A percentile compares a stretch with the other conserved stretches of the same genome.
Evolutionary conservation across 2,329 filamentous ascomycete species (phyloP).

Genomic region (Nemania bipapillata): DNA sequence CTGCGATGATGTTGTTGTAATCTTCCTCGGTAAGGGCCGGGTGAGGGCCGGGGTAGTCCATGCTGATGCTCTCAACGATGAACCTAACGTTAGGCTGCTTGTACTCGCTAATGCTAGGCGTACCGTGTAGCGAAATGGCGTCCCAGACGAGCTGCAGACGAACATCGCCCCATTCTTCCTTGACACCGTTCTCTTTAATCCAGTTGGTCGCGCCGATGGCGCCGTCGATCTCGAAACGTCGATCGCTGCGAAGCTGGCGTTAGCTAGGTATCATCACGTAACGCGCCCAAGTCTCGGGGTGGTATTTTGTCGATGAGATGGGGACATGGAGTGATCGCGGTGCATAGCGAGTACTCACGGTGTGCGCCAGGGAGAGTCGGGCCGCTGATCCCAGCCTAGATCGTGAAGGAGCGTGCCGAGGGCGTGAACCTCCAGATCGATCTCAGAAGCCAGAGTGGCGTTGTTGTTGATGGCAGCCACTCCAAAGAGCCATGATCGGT

Average conservation of each 20-base stretch:
- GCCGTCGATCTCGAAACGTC: conserved; percentile 46
- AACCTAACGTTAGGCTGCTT: conserved; percentile 39
- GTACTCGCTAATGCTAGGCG: conserved; percentile 41
- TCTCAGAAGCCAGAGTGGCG: conserved; percentile 39
- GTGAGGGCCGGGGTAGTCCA: conserved; percentile 40
- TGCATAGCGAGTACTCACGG: neutral
- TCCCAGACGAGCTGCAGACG: conserved; percentile 44
- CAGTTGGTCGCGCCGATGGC: conserved; percentile 41
- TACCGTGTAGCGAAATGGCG: conserved; percentile 44
- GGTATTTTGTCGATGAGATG: neutral
- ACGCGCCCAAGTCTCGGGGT: neutral
- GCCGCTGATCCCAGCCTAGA: conserved; percentile 44
- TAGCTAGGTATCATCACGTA: neutral
- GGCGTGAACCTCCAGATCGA: conserved; percentile 45
- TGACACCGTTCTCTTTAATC: conserved; percentile 33
- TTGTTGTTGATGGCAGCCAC: conserved; percentile 41
- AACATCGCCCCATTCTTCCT: conserved; percentile 35
- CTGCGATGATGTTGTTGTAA: conserved; percentile 32
- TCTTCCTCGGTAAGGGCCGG: conserved; percentile 36
- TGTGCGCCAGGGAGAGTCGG: conserved; percentile 28
- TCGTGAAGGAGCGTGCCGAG: conserved; percentile 44
- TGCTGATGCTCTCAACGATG: conserved; percentile 38
- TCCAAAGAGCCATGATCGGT: conserved; percentile 44
- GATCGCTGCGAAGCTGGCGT: conserved; percentile 20
- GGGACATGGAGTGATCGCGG: neutral